Conservation (phyloP, 768 basidiomycete genomes). For the Rhodocollybia butyracea region DNA sequence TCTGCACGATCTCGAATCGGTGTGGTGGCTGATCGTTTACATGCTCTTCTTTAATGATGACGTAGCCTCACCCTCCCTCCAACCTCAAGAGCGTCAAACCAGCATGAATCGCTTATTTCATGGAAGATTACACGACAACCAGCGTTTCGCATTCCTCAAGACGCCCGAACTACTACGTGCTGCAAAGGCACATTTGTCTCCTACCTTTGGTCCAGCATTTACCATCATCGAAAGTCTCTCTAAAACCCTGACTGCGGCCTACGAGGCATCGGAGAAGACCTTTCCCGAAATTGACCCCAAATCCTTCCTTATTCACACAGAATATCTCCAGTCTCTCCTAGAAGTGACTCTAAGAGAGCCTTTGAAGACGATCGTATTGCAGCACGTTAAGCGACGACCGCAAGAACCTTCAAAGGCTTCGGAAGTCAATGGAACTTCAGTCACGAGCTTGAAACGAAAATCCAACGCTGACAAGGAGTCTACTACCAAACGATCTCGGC, state of each 20-base stretch:
- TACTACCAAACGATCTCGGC: no score
- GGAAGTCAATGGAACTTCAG: no score
- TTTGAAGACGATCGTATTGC: no score
- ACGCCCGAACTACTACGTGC: background rate
- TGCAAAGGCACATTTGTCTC: background rate
- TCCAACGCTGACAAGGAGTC: no score
- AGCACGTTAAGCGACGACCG: no score
- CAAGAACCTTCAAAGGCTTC: no score
- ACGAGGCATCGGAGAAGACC: background rate
- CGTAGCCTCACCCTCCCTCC: background rate
- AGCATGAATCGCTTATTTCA: background rate
- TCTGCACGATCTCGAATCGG: background rate
- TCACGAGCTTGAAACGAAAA: no score
- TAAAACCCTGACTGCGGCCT: background rate
- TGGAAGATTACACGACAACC: background rate
- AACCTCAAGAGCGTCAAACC: background rate
- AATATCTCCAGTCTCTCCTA: background rate
- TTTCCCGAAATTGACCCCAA: background rate
- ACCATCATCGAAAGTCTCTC: background rate
- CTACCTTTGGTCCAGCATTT: background rate
- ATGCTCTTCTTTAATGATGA: background rate
- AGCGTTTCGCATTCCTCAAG: background rate
- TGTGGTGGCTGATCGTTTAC: background rate
- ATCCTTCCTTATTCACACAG: background rate
- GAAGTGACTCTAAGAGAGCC: no score